Conservation (phyloP, 371 early-diverging fungal genomes). For the Rhizopus sp. region DNA sequence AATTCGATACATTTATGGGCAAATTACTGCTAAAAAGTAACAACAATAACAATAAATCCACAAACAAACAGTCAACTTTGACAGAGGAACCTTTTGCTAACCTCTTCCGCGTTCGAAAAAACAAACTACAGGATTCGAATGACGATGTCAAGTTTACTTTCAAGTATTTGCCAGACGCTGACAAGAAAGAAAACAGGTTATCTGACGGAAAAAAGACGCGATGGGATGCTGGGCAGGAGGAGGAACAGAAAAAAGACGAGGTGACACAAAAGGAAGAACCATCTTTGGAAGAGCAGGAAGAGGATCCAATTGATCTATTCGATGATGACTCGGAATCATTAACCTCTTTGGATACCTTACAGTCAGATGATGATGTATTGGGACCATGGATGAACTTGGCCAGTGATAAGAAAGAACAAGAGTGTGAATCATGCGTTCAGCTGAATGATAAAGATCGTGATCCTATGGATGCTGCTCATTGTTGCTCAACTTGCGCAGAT, state of each 20-base stretch:
- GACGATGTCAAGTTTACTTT: slow-evolving; percentile 1
- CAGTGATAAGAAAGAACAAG: slow-evolving; percentile 1
- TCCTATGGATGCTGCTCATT: slow-evolving; percentile 6
- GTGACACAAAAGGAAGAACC: neutral
- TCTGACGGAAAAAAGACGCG: slow-evolving; percentile 18
- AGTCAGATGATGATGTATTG: slow-evolving; percentile 44
- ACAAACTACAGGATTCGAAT: slow-evolving; percentile 7
- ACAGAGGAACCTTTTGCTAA: slow-evolving; percentile 13
- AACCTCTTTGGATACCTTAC: slow-evolving; percentile 30
- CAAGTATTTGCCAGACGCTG: neutral
- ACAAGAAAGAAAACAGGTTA: slow-evolving; percentile 9
- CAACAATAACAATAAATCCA: slow-evolving; percentile 1
- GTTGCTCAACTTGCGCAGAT: slow-evolving; percentile 8
- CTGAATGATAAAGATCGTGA: neutral
- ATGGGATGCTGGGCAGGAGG: slow-evolving; percentile 19
- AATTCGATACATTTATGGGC: slow-evolving; percentile 41
- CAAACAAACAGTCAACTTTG: slow-evolving; percentile 13
- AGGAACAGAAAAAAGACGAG: neutral
- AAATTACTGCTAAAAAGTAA: slow-evolving; percentile 27
- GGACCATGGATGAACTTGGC: slow-evolving; percentile 44
- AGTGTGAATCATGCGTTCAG: slow-evolving; percentile 1
- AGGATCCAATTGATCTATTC: neutral
- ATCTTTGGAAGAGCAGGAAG: neutral
- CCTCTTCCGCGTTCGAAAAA: slow-evolving; percentile 16
- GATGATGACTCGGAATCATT: neutral